phyloP scores from a whole-genome alignment of 208 protist genomes.

The Naegleria fowleri region DNA sequence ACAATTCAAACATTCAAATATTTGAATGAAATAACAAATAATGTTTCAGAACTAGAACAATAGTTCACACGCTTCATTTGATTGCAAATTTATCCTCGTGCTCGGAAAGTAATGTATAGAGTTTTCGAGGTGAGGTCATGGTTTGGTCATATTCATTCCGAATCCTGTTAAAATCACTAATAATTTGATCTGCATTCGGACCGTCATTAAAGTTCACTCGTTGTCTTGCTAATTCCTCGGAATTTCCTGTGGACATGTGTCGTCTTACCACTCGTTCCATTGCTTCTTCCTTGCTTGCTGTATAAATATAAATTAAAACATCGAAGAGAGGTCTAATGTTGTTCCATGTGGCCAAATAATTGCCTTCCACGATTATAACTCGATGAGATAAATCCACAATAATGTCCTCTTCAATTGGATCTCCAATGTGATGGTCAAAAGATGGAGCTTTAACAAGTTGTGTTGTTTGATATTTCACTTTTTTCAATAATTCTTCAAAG shows the following conservation, averaged over 20 bases:
- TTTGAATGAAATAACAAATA: no score
- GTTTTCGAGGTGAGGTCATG: not conserved
- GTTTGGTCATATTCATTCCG: not conserved
- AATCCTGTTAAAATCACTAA: not conserved
- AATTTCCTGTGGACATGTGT: not conserved
- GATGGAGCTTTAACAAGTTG: not conserved
- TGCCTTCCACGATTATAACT: slow-evolving; percentile 16
- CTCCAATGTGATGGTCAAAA: slow-evolving; percentile 13
- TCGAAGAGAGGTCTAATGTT: not conserved
- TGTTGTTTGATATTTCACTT: not conserved
- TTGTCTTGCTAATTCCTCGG: not conserved
- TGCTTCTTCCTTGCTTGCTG: not conserved
- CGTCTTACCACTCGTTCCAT: slow-evolving; percentile 14
- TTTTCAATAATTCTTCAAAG: not conserved
- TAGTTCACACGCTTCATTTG: no score
- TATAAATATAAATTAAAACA: not conserved
- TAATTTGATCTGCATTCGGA: not conserved
- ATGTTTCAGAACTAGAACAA: no score
- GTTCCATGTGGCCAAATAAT: not conserved
- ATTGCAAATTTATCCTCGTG: not conserved
- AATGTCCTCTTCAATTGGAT: slow-evolving; percentile 27
- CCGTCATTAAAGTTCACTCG: not conserved
- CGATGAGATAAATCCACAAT: not conserved
- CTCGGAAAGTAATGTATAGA: not conserved
- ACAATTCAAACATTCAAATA: no score